Evolutionary conservation across 23 red algal species (phyloP).

Genomic region (Gracilaria caudata): DNA sequence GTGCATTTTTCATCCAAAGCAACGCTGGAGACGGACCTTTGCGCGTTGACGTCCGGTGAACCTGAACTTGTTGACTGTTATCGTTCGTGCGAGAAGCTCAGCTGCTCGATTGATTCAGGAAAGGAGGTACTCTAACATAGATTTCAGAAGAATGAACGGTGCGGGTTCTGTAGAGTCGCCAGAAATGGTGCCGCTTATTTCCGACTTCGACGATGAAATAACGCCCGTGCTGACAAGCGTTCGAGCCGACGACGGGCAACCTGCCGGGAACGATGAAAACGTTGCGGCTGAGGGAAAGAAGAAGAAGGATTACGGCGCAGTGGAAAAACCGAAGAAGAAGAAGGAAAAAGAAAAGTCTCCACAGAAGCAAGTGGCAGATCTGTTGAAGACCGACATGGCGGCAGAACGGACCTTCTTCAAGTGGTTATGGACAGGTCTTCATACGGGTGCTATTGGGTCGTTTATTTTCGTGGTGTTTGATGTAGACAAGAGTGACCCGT

Average conservation of each 20-base stretch:
- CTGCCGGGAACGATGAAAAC: background rate
- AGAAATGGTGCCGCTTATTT: constrained; percentile 16
- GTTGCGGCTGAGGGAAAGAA: background rate
- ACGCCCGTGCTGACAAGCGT: constrained; percentile 11
- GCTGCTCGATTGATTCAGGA: background rate
- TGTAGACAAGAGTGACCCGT: constrained; percentile 30
- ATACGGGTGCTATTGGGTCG: constrained; percentile 89
- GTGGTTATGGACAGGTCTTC: constrained; percentile 94
- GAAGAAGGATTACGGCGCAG: constrained; percentile 12
- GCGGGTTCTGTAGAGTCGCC: background rate
- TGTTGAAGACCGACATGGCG: constrained; percentile 93
- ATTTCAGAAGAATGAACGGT: background rate
- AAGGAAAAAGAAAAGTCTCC: constrained; percentile 61
- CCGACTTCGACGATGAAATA: constrained; percentile 16
- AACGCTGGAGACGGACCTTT: too few species aligned
- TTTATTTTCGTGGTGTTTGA: constrained; percentile 87
- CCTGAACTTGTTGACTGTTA: background rate
- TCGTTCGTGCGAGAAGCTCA: background rate
- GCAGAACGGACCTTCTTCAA: constrained; percentile 98
- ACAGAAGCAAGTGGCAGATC: constrained; percentile 69
- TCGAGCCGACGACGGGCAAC: background rate
- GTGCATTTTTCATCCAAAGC: too few species aligned
- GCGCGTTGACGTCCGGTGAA: too few species aligned
- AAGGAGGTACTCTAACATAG: background rate
- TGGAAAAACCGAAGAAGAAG: constrained; percentile 54